Evolutionary conservation across 1,139 yeast species (phyloP), one percentile per base, ranked within the genome.

Genomic region (Saccharomyces hybrid): DNA sequence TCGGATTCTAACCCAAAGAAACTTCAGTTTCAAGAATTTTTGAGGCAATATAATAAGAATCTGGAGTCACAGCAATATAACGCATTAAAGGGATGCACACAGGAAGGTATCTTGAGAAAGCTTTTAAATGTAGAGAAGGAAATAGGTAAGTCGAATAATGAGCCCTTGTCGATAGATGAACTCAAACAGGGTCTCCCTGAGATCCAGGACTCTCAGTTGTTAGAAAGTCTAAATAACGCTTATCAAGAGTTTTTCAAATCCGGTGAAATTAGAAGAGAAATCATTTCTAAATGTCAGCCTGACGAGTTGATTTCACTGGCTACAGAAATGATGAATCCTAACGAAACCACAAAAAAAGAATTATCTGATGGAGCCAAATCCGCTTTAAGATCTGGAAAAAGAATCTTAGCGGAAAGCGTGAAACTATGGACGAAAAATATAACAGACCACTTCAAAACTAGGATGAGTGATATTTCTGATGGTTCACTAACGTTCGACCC

Each of bases 401-500:
- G 60, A 48, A 55, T 55, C 9, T 52, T 65, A 11, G 54, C 65
- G 5, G 64, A 59, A 14, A 25, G 63, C 16, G 59, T 55, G 2
- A 63, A 62, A 42, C 49, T 47, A 11, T 69, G 68, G 54, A 60
- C 66, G 23, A 63, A 68, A 44, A 41, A 59, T 1, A 60, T 62
- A 47, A 67, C 64, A 51, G 62, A 65, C 19, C 64, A 65, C 25
- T 47, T 44, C 19, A 41, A 51, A 29, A 47, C 29, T 25, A 28
- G 32, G 26, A 31, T 28, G 41, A 28, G 27, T 2, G 27, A 32
- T 23, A 19, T 14, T 14, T 38, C 42, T 23, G 23, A 32, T 46
- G 52, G 52, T 9, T 32, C 46, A 2, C 16, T 50, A 4, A 54
- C 57, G 29, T 84, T 76, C 66, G 78, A 81, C 61, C 75, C 85